Evolutionary conservation across 2,329 filamentous ascomycete species (phyloP), one percentile per base, ranked within the genome.

Genomic region (Nigrospora oryzae): DNA sequence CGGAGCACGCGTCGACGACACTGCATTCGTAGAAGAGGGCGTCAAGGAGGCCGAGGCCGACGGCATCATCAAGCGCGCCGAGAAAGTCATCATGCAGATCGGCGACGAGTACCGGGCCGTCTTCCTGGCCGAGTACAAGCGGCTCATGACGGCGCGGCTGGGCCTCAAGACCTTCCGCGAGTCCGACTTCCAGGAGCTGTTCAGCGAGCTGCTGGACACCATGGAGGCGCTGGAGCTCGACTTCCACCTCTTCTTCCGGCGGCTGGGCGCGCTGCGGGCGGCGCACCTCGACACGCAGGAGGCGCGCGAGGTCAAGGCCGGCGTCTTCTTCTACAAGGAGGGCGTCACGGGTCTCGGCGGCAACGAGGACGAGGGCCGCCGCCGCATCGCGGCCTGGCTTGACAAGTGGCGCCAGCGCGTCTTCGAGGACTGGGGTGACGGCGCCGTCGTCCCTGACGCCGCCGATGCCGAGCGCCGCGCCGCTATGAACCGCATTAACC

Each of bases 231-330:
- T 90, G 15, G 86, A 94, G 58, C 69, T 98, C 3, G 93, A 98
- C 62, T 98, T 96, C 64, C 88, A 95, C 59, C 86, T 94, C 56
- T 93, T 94, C 61, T 97, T 97, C 74, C 79, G 94, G 35, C 78
- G 84, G 10, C 71, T 98, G 0, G 84, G 84, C 43, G 65, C 68
- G 16, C 58, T 95, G 15, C 75, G 68, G 31, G 49, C 89, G 1
- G 64, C 65, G 1, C 77, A 87, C 5, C 59, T 95, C 7, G 74
- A 77, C 28, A 84, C 80, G 0, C 75, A 83, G 23, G 76, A 83
- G 16, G 68, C 73, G 40, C 71, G 88, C 43, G 75, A 75, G 49
- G 71, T 81, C n/a, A 68, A 73, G 10, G 87, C 90, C 0, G 72
- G 73, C 0, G 62, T 79, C 0, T 96, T 98, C 66, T 94, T 95